Evolutionary conservation across 176 grass and related monocot species (phyloP).

Genomic region (Rhipidocladum racemiflorum): DNA sequence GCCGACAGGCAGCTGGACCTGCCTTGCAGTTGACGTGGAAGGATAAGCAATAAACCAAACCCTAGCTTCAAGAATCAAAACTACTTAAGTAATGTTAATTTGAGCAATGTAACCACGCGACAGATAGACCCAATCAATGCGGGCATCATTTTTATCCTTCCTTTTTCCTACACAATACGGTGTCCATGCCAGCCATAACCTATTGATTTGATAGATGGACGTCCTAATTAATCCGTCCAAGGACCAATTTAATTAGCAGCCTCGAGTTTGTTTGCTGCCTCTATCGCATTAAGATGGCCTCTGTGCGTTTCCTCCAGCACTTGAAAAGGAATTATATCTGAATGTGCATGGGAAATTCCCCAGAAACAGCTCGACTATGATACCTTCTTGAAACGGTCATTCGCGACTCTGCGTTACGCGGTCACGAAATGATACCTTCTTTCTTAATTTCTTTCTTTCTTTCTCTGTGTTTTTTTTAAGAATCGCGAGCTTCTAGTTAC

Average conservation of each 20-base stretch:
- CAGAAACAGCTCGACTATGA: neutral
- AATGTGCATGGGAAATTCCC: neutral
- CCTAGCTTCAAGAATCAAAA: neutral
- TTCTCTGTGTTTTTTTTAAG: too few relatives aligned
- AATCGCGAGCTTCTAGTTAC: neutral
- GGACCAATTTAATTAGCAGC: neutral
- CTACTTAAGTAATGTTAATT: neutral
- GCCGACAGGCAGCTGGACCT: too few relatives aligned
- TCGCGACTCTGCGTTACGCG: neutral
- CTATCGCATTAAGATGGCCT: too few relatives aligned
- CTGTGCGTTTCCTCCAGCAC: neutral
- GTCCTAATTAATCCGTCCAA: neutral
- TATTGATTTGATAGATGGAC: neutral
- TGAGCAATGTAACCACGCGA: neutral
- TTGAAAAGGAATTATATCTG: neutral
- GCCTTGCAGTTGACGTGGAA: constrained; percentile 2
- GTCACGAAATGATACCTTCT: neutral
- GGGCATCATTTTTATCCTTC: neutral
- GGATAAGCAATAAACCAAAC: neutral
- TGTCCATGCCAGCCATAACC: neutral
- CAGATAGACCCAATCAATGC: neutral
- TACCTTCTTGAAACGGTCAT: neutral
- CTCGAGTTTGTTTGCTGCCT: too few relatives aligned
- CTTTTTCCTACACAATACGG: too few relatives aligned
- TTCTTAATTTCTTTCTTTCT: too few relatives aligned